phyloP scores from a whole-genome alignment of 2,329 filamentous ascomycete genomes.

The Fusarium sp. region DNA sequence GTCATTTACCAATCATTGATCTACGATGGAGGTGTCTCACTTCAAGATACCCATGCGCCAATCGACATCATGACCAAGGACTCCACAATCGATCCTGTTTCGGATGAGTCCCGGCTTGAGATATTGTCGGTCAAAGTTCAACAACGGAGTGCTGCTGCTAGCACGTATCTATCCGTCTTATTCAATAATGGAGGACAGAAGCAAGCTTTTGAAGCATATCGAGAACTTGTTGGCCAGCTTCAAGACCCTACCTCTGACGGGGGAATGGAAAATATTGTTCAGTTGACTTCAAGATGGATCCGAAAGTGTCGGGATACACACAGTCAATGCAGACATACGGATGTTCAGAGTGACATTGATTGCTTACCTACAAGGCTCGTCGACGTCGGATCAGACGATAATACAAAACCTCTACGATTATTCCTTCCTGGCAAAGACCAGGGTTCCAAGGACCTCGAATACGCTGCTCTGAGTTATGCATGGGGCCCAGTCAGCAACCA shows the following conservation, averaged over 20 bases:
- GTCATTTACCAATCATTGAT: background rate
- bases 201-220: background rate
- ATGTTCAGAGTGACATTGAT: accelerated
- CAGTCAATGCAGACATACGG: background rate
- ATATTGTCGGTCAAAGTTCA: background rate
- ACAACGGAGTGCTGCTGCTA: background rate
- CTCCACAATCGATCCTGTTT: background rate
- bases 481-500: background rate
- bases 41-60: background rate
- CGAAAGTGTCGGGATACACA: background rate
- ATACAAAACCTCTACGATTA: background rate
- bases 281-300: background rate
- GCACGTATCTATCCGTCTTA: background rate
- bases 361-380: background rate
- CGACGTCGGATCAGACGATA: background rate
- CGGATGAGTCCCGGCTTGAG: background rate
- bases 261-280: background rate
- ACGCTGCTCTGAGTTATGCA: background rate
- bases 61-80: background rate
- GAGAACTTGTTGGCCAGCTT: background rate
- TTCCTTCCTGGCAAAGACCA: background rate
- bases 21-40: background rate
- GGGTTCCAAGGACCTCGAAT: background rate
- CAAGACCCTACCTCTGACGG: background rate
- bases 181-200: background rate